These are phyloP conservation scores for Nannizzia gypsea DNA, from an alignment of 2,329 filamentous ascomycete genomes.

Conservation along the genomic window DNA sequence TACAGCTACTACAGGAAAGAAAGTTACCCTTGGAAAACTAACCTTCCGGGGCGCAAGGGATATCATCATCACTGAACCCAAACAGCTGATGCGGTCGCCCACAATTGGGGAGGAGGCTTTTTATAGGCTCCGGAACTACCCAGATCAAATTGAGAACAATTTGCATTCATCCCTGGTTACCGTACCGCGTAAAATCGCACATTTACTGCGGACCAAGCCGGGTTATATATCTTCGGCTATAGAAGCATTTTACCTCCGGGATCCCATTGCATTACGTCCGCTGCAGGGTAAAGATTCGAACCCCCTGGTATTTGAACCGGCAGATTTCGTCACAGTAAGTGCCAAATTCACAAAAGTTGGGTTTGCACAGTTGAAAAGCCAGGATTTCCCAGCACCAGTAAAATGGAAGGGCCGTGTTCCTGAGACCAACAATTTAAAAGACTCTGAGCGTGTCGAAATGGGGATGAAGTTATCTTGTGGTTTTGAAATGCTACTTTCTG, in stretches of 20 bases:
- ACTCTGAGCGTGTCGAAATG: conserved; percentile 43
- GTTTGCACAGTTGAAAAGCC: conserved; percentile 80
- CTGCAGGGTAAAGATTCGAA: conserved; percentile 47
- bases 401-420: conserved; percentile 40
- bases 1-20: conserved; percentile 26
- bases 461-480: conserved; percentile 87
- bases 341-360: conserved; percentile 77
- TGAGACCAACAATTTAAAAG: conserved; percentile 34
- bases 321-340: conserved; percentile 68
- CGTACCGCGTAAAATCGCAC: conserved; percentile 71
- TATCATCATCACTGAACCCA: conserved; percentile 46
- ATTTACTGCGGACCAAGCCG: conserved; percentile 63
- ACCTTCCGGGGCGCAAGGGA: conserved; percentile 52
- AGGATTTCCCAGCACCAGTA: conserved; percentile 60
- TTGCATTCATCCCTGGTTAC: conserved; percentile 64
- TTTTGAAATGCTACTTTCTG: conserved; percentile 71
- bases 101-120: conserved; percentile 82
- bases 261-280: conserved; percentile 61
- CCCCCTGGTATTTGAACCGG: conserved; percentile 55
- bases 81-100: conserved; percentile 55
- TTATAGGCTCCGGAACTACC: conserved; percentile 75
- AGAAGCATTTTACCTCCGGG: conserved; percentile 85
- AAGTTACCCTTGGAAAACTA: conserved; percentile 37
- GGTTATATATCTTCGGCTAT: conserved; percentile 69
- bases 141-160: conserved; percentile 58